Evolutionary conservation across 495 filamentous ascomycete species (phyloP).

Genomic region (Symbiotaphrina buchneri): DNA sequence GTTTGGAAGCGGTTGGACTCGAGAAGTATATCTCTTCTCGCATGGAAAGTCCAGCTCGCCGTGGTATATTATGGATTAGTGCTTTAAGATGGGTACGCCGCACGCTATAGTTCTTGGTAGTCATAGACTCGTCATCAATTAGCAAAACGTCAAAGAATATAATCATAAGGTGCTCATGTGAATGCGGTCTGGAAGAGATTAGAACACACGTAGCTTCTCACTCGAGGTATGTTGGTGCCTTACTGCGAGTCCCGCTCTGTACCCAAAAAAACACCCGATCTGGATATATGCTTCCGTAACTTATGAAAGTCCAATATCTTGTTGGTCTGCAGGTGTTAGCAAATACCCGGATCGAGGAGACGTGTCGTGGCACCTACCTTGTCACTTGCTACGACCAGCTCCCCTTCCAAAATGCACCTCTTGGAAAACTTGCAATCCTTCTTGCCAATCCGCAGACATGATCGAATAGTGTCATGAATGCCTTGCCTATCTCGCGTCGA

Average conservation of each 20-base stretch:
- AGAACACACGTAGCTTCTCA: constrained; percentile 2
- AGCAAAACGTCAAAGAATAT: constrained; percentile 62
- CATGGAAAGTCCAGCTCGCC: constrained; percentile 34
- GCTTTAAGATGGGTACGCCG: constrained; percentile 34
- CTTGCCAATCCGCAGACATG: constrained; percentile 32
- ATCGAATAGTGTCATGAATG: constrained; percentile 29
- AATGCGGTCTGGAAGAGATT: constrained; percentile 24
- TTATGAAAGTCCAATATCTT: constrained; percentile 53
- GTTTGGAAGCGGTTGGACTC: constrained; percentile 14
- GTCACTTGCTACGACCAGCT: constrained; percentile 57
- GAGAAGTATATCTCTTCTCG: constrained; percentile 42
- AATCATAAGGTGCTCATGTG: constrained; percentile 62
- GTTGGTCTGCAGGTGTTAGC: constrained; percentile 9
- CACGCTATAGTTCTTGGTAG: constrained; percentile 33
- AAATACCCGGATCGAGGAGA: not conserved
- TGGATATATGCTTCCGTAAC: constrained; percentile 53
- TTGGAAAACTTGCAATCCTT: constrained; percentile 29
- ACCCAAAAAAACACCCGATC: constrained; percentile 49
- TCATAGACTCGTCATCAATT: constrained; percentile 40
- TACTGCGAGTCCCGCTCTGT: constrained; percentile 47
- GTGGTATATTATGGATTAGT: constrained; percentile 28
- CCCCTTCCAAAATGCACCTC: constrained; percentile 61
- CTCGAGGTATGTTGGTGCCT: constrained; percentile 8
- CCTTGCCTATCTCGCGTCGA: constrained; percentile 46
- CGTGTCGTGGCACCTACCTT: constrained; percentile 12